A percentile compares a stretch with the other conserved stretches of the same genome.
phyloP scores from a whole-genome alignment of 352 stramenopile genomes.

The Phytopythium cucurbitacearum region DNA sequence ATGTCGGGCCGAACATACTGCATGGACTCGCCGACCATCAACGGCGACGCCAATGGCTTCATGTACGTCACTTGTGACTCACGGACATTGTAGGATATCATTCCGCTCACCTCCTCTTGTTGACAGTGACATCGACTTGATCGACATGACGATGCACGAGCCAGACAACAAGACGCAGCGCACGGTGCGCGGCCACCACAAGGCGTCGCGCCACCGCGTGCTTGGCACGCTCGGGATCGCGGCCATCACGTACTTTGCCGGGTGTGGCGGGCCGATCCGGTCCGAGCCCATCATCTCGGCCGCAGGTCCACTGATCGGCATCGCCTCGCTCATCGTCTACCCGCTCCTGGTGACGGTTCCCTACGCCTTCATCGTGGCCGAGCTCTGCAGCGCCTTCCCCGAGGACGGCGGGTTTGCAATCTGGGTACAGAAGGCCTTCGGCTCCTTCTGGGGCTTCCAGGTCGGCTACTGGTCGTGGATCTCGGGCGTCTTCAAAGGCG shows the following conservation, averaged over 20 bases:
- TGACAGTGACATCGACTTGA: constrained; percentile 9
- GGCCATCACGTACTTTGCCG: constrained; percentile 48
- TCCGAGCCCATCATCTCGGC: constrained; percentile 54
- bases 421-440: constrained; percentile 68
- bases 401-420: constrained; percentile 74
- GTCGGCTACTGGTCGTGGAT: constrained; percentile 84
- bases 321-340: constrained; percentile 51
- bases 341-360: constrained; percentile 58
- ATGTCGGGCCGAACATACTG: no score
- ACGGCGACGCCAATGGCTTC: no score
- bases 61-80: no score
- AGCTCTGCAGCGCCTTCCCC: constrained; percentile 68
- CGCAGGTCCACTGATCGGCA: constrained; percentile 44
- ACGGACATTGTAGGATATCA: no score
- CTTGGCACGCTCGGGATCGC: constrained; percentile 35
- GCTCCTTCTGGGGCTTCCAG: constrained; percentile 75
- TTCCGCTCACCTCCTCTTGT: no score
- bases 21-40: no score
- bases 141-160: constrained; percentile 16
- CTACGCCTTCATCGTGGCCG: constrained; percentile 55
- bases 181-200: not conserved
- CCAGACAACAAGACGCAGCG: constrained; percentile 13
- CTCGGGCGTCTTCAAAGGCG: constrained; percentile 46
- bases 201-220: constrained; percentile 18
- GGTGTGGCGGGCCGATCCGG: constrained; percentile 39